Evolutionary conservation across 2,329 filamentous ascomycete species (phyloP).

Genomic region (Aspergillus sp.): DNA sequence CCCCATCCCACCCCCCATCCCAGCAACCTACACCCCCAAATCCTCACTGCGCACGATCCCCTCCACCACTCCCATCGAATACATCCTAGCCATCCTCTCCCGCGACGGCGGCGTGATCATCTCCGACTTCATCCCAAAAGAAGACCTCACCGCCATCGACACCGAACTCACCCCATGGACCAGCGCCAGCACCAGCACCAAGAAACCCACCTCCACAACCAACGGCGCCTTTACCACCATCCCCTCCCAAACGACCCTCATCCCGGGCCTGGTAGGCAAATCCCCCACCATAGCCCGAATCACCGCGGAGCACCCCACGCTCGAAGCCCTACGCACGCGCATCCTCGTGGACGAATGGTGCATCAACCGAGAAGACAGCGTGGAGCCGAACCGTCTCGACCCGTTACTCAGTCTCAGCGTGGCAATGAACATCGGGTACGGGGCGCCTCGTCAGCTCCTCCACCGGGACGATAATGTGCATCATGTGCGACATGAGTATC

Average conservation of each 20-base stretch:
- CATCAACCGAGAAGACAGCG: conserved; percentile 23
- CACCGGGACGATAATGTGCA: conserved; percentile 38
- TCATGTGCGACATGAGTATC: conserved; percentile 23
- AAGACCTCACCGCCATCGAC: conserved; percentile 29
- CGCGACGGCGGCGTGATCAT: conserved; percentile 38
- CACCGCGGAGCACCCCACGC: conserved; percentile 21
- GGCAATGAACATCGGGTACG: conserved; percentile 31
- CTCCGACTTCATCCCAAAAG: conserved; percentile 25
- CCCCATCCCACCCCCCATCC: conserved; percentile 11
- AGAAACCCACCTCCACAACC: background rate
- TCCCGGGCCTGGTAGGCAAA: conserved; percentile 35
- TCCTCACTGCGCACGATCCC: conserved; percentile 25
- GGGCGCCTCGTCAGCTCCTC: conserved; percentile 32
- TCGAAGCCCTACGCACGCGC: conserved; percentile 25
- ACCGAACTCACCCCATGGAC: conserved; percentile 18
- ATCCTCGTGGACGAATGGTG: conserved; percentile 29
- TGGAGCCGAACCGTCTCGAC: conserved; percentile 24
- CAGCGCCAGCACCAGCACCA: conserved; percentile 1
- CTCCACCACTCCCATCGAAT: conserved; percentile 26
- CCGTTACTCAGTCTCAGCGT: conserved; percentile 33
- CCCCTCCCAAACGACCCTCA: conserved; percentile 27
- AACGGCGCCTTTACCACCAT: conserved; percentile 23
- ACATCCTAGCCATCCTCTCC: conserved; percentile 34
- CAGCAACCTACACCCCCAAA: conserved; percentile 11
- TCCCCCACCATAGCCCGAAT: conserved; percentile 28